These are phyloP conservation scores for Phylloporus scabripes DNA, from an alignment of 768 basidiomycete species.

Conservation along the genomic window DNA sequence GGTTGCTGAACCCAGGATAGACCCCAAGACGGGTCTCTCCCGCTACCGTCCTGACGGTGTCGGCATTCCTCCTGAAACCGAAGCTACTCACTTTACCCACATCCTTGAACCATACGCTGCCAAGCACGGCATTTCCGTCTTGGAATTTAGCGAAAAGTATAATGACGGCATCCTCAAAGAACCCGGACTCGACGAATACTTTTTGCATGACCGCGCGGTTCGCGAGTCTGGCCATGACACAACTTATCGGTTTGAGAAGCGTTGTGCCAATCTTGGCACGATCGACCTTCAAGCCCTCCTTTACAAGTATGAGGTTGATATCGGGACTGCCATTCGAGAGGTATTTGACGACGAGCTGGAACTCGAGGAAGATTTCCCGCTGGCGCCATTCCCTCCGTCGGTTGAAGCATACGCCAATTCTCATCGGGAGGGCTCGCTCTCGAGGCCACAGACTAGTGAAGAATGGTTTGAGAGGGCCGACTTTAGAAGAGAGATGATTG, in stretches of 20 bases:
- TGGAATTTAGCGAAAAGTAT: constrained; percentile 97
- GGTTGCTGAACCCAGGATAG: constrained; percentile 92
- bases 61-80: constrained; percentile 97
- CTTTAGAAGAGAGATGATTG: constrained; percentile 77
- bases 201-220: constrained; percentile 93
- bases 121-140: constrained; percentile 87
- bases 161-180: constrained; percentile 79
- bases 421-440: constrained; percentile 53
- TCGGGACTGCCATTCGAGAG: constrained; percentile 95
- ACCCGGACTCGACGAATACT: constrained; percentile 92
- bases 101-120: constrained; percentile 92
- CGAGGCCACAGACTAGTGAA: constrained; percentile 63
- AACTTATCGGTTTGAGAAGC: constrained; percentile 95
- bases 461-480: constrained; percentile 94
- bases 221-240: constrained; percentile 97
- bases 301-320: constrained; percentile 98
- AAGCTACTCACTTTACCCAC: constrained; percentile 97
- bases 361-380: constrained; percentile 84
- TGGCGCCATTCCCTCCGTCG: constrained; percentile 88
- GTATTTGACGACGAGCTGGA: constrained; percentile 92
- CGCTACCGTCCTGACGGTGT: constrained; percentile 90
- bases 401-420: constrained; percentile 62
- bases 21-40: constrained; percentile 90
- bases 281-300: constrained; percentile 93
- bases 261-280: constrained; percentile 93